These are phyloP conservation scores for Cytospora leucostoma DNA, from an alignment of 2,329 filamentous ascomycete genomes.

Conservation along the genomic window DNA sequence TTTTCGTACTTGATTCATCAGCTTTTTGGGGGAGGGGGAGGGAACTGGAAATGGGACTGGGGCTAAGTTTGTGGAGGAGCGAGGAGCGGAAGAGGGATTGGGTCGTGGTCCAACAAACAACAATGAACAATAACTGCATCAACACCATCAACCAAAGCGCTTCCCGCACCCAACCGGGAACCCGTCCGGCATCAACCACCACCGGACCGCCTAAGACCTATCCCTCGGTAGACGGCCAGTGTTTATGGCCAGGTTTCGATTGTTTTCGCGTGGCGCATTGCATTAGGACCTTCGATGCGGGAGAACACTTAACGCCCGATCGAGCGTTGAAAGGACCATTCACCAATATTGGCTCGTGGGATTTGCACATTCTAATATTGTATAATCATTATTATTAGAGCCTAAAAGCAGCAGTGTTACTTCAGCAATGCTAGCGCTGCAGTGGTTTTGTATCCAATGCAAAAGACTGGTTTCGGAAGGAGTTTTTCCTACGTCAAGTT, in stretches of 20 bases:
- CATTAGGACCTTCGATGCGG: conserved; percentile 22
- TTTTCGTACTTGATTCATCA: conserved; percentile 7
- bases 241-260: conserved; percentile 18
- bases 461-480: neutral
- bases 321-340: conserved; percentile 26
- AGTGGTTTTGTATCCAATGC: conserved; percentile 5
- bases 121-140: conserved; percentile 6
- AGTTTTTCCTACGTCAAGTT: neutral
- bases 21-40: neutral
- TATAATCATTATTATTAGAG: conserved; percentile 39
- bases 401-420: conserved; percentile 21
- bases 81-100: conserved; percentile 3
- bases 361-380: conserved; percentile 42
- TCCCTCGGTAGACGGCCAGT: neutral
- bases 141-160: conserved; percentile 9
- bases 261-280: conserved; percentile 14
- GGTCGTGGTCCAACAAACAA: conserved; percentile 17
- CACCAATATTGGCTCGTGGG: conserved; percentile 31
- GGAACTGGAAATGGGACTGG: neutral
- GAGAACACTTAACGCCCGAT: conserved; percentile 27
- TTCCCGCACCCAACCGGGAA: conserved; percentile 10
- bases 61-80: conserved; percentile 5
- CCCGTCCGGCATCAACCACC: neutral
- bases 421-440: conserved; percentile 15
- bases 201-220: neutral